A percentile compares a stretch with the other conserved stretches of the same genome.
phyloP scores from a whole-genome alignment of 2,329 filamentous ascomycete species.

The Calonectria fujianensis region DNA sequence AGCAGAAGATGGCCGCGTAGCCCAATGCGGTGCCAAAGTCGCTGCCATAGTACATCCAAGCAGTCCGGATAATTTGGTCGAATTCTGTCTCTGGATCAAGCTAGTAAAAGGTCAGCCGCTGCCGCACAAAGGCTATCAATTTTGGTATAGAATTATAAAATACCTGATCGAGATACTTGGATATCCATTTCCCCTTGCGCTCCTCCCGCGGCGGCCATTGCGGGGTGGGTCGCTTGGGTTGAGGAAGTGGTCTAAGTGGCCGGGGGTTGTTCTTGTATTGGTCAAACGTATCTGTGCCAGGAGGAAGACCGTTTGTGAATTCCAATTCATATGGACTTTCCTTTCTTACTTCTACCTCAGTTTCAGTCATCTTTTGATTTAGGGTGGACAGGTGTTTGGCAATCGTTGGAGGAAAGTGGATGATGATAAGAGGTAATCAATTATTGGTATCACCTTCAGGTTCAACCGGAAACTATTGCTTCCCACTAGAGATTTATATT shows the following conservation, averaged over 20 bases:
- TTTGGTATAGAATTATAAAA: background rate
- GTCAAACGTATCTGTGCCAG: slow-evolving; percentile 5
- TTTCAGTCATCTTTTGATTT: background rate
- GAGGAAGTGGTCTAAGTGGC: background rate
- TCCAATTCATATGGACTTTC: slow-evolving; percentile 6
- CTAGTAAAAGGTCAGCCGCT: background rate
- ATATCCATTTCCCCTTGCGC: slow-evolving; percentile 17
- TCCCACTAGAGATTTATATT: background rate
- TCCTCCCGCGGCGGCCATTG: slow-evolving; percentile 5
- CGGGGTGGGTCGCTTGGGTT: background rate
- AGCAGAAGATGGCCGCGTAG: slow-evolving; percentile 2
- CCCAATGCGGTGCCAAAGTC: slow-evolving; percentile 9
- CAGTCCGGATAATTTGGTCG: background rate
- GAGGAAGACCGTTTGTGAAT: slow-evolving; percentile 8
- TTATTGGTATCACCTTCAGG: background rate
- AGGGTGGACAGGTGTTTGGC: background rate
- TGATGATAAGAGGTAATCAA: background rate
- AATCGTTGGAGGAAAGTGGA: background rate
- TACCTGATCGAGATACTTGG: slow-evolving; percentile 23
- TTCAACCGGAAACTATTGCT: background rate
- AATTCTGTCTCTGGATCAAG: slow-evolving; percentile 15
- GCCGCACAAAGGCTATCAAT: too few species aligned
- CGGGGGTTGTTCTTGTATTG: slow-evolving; percentile 9
- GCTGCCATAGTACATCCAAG: slow-evolving; percentile 11
- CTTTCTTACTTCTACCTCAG: background rate